Evolutionary conservation across 352 stramenopile species (phyloP), one percentile per base, ranked within the genome.

Genomic region (Globisporangium middletonii): DNA sequence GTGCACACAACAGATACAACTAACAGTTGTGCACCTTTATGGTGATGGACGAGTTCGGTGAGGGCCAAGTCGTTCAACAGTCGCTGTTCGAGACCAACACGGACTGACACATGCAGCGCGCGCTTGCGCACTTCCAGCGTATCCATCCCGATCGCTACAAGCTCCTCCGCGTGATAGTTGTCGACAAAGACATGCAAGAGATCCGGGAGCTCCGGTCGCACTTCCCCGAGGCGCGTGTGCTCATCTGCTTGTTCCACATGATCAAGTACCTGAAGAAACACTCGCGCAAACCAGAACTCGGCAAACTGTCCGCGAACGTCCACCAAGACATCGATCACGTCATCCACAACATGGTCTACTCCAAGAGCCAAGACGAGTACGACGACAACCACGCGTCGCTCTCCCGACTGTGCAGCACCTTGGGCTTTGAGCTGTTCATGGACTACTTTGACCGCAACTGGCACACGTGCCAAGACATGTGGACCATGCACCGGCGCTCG

Each of bases 121-220:
- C 23, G 23, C 23, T 23, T 23, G 23, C 23, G 23, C 0, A 73
- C 41, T 73, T 73, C 42, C 53, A 57, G 43, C 55, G 57, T 0
- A 45, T 50, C 0, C 28, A 73, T 30, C 47, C 62, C 0, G 62
- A 63, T 6, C 8, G 37, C 0, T 9, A 16, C 0, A 43, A 65
- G 23, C 38, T 63, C 15, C 3, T 69, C 1, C 7, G 59, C 8
- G 60, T 71, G 1, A 60, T 73, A 1, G 63, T 73, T 11, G 59
- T 68, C 1, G 59, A 73, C 53, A 71, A 73, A 53, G 52, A 73
- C 44, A 49, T 72, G n/a, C 65, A 67, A 8, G 65, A 72, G 53
- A 69, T 72, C 47, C 35, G 47, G 26, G 46, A 68, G 3, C 16
- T 74, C 5, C 18, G 62, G 30, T 2, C 0, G 1, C 15, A 61